phyloP scores from a whole-genome alignment of 2,329 filamentous ascomycete species.

The Fusarium chuoi region DNA sequence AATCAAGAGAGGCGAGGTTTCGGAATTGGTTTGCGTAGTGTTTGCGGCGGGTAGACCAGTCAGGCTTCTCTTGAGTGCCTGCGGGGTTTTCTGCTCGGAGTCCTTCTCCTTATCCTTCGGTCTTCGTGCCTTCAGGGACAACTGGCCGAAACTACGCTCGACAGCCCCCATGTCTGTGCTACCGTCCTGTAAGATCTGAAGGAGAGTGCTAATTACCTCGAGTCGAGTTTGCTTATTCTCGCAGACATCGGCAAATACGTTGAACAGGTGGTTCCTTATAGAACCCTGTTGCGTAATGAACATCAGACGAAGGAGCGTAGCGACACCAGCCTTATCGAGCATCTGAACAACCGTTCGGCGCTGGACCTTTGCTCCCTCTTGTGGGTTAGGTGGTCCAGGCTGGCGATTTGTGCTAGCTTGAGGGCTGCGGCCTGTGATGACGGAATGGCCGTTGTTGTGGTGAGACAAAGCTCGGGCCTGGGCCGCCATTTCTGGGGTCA shows the following conservation, averaged over 20 bases:
- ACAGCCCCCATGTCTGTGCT: conserved; percentile 93
- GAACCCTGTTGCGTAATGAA: conserved; percentile 94
- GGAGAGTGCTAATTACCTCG: conserved; percentile 90
- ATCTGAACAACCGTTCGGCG: conserved; percentile 91
- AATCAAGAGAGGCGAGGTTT: conserved; percentile 92
- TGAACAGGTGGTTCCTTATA: conserved; percentile 83
- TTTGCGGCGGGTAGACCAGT: conserved; percentile 64
- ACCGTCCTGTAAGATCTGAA: conserved; percentile 95
- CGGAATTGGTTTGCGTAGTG: conserved; percentile 72
- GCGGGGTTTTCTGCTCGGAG: conserved; percentile 77
- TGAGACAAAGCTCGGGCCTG: conserved; percentile 80
- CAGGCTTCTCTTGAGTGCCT: conserved; percentile 78
- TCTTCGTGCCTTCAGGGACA: conserved; percentile 91
- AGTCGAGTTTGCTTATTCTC: conserved; percentile 96
- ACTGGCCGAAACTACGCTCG: conserved; percentile 92
- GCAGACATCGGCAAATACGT: conserved; percentile 89
- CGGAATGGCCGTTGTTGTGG: conserved; percentile 47
- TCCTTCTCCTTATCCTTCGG: conserved; percentile 72
- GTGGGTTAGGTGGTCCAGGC: conserved; percentile 51
- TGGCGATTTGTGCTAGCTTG: conserved; percentile 37
- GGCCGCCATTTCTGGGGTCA: conserved; percentile 86
- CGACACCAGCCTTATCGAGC: conserved; percentile 94
- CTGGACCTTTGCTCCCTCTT: conserved; percentile 70
- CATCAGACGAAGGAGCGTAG: conserved; percentile 97
- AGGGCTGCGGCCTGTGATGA: conserved; percentile 46